Evolutionary conservation across 2,329 filamentous ascomycete species (phyloP).

Genomic region (Stachybotrys echinatus): DNA sequence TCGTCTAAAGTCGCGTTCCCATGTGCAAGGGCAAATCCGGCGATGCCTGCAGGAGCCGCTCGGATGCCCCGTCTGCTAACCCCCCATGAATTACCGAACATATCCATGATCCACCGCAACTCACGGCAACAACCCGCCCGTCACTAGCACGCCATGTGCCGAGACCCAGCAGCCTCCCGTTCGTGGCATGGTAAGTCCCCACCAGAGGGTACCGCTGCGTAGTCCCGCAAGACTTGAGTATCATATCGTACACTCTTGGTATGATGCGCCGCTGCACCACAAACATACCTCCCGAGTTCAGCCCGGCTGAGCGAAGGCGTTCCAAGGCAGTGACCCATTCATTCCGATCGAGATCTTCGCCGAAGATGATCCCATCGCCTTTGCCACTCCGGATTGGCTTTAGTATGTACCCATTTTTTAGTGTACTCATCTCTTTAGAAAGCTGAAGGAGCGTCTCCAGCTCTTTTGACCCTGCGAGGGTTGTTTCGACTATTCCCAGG

Average conservation of each 20-base stretch:
- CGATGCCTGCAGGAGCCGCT: neutral
- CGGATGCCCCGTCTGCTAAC: neutral
- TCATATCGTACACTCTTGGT: conserved; percentile 23
- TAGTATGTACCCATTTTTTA: conserved; percentile 24
- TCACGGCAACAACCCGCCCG: conserved; percentile 23
- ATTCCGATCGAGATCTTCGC: conserved; percentile 22
- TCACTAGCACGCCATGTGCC: conserved; percentile 24
- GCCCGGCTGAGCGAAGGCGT: conserved; percentile 4
- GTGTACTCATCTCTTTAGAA: conserved; percentile 5
- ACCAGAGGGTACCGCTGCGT: conserved; percentile 21
- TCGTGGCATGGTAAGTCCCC: conserved; percentile 24
- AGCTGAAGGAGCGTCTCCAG: conserved; percentile 13
- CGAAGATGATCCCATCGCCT: conserved; percentile 33
- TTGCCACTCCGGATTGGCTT: conserved; percentile 33
- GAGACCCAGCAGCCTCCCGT: conserved; percentile 21
- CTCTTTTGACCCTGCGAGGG: conserved; percentile 21
- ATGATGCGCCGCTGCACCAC: conserved; percentile 25
- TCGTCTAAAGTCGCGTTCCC: neutral
- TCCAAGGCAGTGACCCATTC: conserved; percentile 22
- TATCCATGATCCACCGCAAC: conserved; percentile 25
- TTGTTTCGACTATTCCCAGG: conserved; percentile 25
- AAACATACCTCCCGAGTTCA: conserved; percentile 8
- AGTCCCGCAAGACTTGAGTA: conserved; percentile 18
- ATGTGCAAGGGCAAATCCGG: neutral
- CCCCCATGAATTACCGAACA: conserved; percentile 21